Percentiles rank a stretch among this genome's conserved stretches.
phyloP scores from a whole-genome alignment of 768 basidiomycete genomes.

The Phylloporus sp. region DNA sequence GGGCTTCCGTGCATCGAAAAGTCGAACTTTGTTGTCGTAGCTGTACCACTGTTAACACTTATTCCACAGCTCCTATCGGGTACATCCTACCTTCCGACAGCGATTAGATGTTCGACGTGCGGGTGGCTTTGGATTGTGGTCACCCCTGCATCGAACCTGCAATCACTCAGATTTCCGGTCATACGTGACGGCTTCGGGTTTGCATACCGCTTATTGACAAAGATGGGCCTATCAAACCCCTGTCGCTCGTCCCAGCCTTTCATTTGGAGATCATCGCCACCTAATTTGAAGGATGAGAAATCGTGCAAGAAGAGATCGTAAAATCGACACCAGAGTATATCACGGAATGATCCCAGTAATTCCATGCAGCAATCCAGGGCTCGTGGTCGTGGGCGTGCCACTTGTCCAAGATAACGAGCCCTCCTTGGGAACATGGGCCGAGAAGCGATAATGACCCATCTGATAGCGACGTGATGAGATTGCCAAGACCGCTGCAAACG shows the following conservation, averaged over 20 bases:
- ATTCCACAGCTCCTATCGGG: neutral
- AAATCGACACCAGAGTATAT: slow-evolving; percentile 74
- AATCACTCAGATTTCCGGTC: neutral
- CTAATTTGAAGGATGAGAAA: slow-evolving; percentile 35
- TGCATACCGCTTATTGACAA: slow-evolving; percentile 66
- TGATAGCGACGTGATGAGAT: slow-evolving; percentile 77
- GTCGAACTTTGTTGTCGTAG: slow-evolving; percentile 73
- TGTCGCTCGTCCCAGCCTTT: slow-evolving; percentile 88
- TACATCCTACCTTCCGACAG: slow-evolving; percentile 76
- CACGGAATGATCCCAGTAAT: slow-evolving; percentile 75
- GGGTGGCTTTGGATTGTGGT: slow-evolving; percentile 88
- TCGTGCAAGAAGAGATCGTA: neutral
- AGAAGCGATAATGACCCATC: slow-evolving; percentile 69
- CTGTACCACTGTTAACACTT: slow-evolving; percentile 38
- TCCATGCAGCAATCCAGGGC: slow-evolving; percentile 91
- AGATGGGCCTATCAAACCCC: slow-evolving; percentile 52
- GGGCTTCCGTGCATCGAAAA: slow-evolving; percentile 80
- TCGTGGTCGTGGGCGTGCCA: slow-evolving; percentile 94
- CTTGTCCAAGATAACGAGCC: slow-evolving; percentile 43
- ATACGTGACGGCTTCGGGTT: neutral
- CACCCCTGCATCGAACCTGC: slow-evolving; percentile 87
- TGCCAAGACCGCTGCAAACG: slow-evolving; percentile 42
- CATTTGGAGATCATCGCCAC: slow-evolving; percentile 87
- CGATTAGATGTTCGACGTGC: slow-evolving; percentile 70
- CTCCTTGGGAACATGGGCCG: slow-evolving; percentile 39